phyloP scores from a whole-genome alignment of 495 filamentous ascomycete genomes.

The Aspergillus haitiensis region DNA sequence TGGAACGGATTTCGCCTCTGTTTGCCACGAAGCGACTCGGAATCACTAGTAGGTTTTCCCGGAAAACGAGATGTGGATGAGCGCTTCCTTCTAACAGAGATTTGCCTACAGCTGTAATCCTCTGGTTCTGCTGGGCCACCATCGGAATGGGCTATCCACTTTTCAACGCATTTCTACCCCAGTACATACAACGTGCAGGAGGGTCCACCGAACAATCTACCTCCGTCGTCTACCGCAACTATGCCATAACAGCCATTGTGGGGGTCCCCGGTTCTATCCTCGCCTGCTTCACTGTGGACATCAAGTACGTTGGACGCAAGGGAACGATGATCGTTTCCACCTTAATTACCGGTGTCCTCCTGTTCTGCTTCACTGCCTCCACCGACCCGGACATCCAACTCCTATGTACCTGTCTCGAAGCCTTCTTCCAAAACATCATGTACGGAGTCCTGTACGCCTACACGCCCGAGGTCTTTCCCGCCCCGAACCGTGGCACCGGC shows the following conservation, averaged over 20 bases:
- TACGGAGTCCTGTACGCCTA: constrained; percentile 63
- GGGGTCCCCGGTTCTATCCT: constrained; percentile 58
- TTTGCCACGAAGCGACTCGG: constrained; percentile 55
- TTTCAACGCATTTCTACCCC: constrained; percentile 61
- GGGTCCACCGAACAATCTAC: constrained; percentile 36
- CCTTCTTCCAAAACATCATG: constrained; percentile 66
- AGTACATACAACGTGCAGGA: constrained; percentile 52
- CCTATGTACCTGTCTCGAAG: constrained; percentile 52
- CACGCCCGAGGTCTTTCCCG: constrained; percentile 63
- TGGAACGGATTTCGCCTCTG: constrained; percentile 52
- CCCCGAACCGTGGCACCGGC: constrained; percentile 57
- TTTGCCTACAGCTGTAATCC: constrained; percentile 35
- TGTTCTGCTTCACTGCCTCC: constrained; percentile 61
- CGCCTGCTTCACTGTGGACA: constrained; percentile 55
- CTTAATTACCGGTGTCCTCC: constrained; percentile 54
- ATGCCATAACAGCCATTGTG: constrained; percentile 58
- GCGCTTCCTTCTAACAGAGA: constrained; percentile 7
- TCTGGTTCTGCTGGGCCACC: constrained; percentile 59
- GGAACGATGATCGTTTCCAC: constrained; percentile 57
- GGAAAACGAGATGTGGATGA: not conserved
- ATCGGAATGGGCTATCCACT: constrained; percentile 60
- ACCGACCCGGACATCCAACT: constrained; percentile 50
- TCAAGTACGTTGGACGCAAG: constrained; percentile 60
- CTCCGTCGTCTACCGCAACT: constrained; percentile 59
- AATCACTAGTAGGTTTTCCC: constrained; percentile 37